Percentiles rank a stretch among this genome's conserved stretches.
Evolutionary conservation across 2,329 filamentous ascomycete species (phyloP).

Genomic region (Tolypocladium ovalisporum): DNA sequence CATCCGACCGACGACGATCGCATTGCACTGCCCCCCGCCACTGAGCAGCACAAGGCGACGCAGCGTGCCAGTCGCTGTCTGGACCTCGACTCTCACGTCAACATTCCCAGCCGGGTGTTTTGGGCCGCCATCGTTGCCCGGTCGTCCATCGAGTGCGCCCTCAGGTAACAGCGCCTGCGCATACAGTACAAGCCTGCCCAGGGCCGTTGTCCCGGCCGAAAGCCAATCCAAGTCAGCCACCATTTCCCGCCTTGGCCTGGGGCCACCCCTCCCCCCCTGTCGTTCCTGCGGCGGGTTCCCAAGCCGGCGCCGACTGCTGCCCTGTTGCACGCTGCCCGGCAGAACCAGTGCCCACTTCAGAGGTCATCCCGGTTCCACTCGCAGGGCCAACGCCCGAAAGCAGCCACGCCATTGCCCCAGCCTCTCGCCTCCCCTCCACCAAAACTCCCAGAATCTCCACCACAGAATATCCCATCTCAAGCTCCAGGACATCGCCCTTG

Average conservation of each 20-base stretch:
- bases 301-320: background rate
- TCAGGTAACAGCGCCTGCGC: background rate
- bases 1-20: background rate
- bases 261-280: constrained; percentile 1
- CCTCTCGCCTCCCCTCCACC: constrained; percentile 5
- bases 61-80: background rate
- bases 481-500: constrained; percentile 15
- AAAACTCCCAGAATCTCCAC: constrained; percentile 14
- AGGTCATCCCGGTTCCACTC: background rate
- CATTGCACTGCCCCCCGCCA: background rate
- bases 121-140: background rate
- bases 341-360: background rate
- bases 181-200: background rate
- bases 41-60: background rate
- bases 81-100: background rate
- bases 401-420: constrained; percentile 1
- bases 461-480: constrained; percentile 15
- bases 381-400: background rate
- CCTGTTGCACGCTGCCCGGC: constrained; percentile 1
- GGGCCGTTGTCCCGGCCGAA: background rate
- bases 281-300: constrained; percentile 4
- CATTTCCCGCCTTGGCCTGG: background rate
- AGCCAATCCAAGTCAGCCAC: background rate
- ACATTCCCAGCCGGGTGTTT: background rate
- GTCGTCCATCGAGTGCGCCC: background rate